Evolutionary conservation across 2,329 filamentous ascomycete genomes (phyloP).

Genomic region (Fusarium mangiferae): DNA sequence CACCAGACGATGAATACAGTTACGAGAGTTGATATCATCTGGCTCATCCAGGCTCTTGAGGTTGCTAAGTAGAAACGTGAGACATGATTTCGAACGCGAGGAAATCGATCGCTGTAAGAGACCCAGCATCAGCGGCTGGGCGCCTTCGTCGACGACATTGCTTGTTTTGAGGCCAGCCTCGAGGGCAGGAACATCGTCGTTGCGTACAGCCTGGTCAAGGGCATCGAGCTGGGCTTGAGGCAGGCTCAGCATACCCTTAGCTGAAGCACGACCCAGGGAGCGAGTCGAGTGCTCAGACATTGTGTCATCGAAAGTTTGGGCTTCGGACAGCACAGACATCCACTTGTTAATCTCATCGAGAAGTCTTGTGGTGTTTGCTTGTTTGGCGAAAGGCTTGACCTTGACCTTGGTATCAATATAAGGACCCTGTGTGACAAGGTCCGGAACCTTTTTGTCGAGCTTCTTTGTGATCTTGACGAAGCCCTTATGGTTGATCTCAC

Average conservation of each 20-base stretch:
- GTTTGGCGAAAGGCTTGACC: constrained; percentile 86
- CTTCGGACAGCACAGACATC: constrained; percentile 83
- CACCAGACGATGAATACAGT: constrained; percentile 91
- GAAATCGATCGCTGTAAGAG: constrained; percentile 82
- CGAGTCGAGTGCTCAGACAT: constrained; percentile 78
- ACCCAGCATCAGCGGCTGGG: constrained; percentile 79
- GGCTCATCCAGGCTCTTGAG: constrained; percentile 82
- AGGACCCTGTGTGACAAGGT: constrained; percentile 79
- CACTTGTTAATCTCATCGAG: constrained; percentile 83
- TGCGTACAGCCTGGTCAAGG: constrained; percentile 77
- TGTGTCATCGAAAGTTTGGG: constrained; percentile 79
- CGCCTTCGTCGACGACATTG: constrained; percentile 55
- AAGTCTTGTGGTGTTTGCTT: constrained; percentile 59
- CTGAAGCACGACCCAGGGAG: constrained; percentile 80
- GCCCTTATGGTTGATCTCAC: constrained; percentile 92
- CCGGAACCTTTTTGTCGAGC: constrained; percentile 90
- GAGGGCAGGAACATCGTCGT: constrained; percentile 70
- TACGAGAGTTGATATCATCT: constrained; percentile 93
- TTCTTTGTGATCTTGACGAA: constrained; percentile 99
- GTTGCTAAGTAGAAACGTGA: constrained; percentile 75
- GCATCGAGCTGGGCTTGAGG: constrained; percentile 74
- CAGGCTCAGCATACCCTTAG: constrained; percentile 79
- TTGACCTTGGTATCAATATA: constrained; percentile 94
- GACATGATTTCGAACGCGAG: constrained; percentile 73
- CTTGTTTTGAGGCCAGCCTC: constrained; percentile 67